These are phyloP conservation scores for Chrysanthemum makinoi DNA, from an alignment of 129 eudicot genomes.

Conservation along the genomic window DNA sequence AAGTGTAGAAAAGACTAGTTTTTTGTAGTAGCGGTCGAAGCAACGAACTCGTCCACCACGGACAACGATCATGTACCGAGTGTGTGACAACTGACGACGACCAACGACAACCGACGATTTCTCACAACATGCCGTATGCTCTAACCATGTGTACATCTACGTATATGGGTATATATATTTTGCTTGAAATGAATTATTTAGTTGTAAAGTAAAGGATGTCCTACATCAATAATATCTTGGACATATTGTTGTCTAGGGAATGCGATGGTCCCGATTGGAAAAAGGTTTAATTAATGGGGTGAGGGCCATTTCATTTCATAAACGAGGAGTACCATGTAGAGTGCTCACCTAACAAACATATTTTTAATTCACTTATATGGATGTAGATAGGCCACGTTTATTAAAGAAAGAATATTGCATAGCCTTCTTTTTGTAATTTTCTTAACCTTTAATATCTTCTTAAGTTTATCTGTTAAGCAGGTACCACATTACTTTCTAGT, in stretches of 20 bases:
- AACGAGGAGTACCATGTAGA: conserved; percentile 37
- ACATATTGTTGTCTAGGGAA: conserved; percentile 32
- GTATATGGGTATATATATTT: not conserved
- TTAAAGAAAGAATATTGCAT: conserved; percentile 11
- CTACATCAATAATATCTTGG: conserved; percentile 38
- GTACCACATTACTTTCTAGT: conserved; percentile 4
- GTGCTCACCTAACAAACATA: conserved; percentile 37
- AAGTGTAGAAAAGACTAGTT: no score
- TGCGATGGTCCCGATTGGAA: conserved; percentile 39
- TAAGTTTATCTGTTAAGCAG: conserved; percentile 1
- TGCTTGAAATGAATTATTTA: conserved; percentile 8
- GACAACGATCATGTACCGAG: no score
- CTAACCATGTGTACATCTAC: no score
- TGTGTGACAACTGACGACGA: no score
- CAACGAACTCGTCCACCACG: no score
- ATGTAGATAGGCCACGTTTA: conserved; percentile 52
- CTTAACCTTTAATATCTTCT: not conserved
- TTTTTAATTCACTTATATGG: conserved; percentile 43
- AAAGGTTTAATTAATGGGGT: conserved; percentile 33
- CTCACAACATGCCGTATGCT: no score
- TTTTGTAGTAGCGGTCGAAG: no score
- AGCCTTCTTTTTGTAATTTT: conserved; percentile 27
- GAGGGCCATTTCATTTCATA: conserved; percentile 29
- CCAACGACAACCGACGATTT: no score
- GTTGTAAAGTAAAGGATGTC: conserved; percentile 34